Evolutionary conservation across 148 eudicot species (phyloP).

Genomic region (Simmondsia chinensis): DNA sequence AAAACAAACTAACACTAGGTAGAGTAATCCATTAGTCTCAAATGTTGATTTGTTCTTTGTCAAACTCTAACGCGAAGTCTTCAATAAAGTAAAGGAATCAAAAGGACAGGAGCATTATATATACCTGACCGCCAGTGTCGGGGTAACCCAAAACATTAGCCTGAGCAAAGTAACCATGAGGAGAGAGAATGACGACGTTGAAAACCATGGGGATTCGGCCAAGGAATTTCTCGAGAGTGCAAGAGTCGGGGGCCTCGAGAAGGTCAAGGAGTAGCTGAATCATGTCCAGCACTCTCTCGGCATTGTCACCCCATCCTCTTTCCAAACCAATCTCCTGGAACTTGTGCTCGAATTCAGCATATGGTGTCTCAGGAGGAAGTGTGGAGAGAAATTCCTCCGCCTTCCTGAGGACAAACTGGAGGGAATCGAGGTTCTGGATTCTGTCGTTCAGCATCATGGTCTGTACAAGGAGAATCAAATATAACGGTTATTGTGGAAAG

Average conservation of each 20-base stretch:
- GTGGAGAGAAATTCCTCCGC: slow-evolving; percentile 75
- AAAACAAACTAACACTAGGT: no score
- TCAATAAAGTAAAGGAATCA: not conserved
- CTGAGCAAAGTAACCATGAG: slow-evolving; percentile 98
- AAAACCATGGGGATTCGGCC: slow-evolving; percentile 93
- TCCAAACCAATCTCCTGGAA: slow-evolving; percentile 92
- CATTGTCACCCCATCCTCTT: slow-evolving; percentile 95
- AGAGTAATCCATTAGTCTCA: no score
- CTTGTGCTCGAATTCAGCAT: slow-evolving; percentile 70
- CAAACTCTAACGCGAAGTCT: no score
- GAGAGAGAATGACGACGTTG: slow-evolving; percentile 95
- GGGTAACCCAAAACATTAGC: slow-evolving; percentile 93
- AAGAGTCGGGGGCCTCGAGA: slow-evolving; percentile 93
- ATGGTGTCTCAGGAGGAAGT: slow-evolving; percentile 62
- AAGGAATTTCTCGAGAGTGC: slow-evolving; percentile 87
- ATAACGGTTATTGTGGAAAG: not conserved
- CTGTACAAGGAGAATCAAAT: slow-evolving; percentile 25
- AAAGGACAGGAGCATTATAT: not conserved
- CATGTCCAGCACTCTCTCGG: slow-evolving; percentile 79
- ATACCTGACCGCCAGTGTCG: slow-evolving; percentile 97
- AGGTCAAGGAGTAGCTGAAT: slow-evolving; percentile 80
- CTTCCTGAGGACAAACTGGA: slow-evolving; percentile 64
- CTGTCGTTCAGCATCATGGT: slow-evolving; percentile 92
- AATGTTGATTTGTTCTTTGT: no score
- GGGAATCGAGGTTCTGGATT: slow-evolving; percentile 57